Evolutionary conservation across 2,329 filamentous ascomycete genomes (phyloP).

Genomic region (Byssothecium circinans): DNA sequence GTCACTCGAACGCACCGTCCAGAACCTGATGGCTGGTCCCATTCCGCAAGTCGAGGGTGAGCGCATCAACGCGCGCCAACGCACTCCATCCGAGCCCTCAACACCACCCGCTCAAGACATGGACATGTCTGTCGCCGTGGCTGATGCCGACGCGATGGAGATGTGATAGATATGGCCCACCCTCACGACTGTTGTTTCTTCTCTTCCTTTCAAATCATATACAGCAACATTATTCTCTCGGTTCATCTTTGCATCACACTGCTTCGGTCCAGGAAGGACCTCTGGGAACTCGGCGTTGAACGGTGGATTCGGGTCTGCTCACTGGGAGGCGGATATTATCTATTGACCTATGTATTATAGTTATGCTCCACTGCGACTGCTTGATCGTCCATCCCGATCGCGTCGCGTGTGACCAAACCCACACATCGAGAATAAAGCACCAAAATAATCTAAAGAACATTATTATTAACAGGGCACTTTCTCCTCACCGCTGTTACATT

Average conservation of each 20-base stretch:
- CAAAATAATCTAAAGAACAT: constrained; percentile 21
- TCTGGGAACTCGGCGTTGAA: constrained; percentile 37
- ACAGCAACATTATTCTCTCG: constrained; percentile 26
- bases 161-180: constrained; percentile 25
- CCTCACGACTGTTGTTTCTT: neutral
- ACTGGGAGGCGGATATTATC: constrained; percentile 24
- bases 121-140: constrained; percentile 20
- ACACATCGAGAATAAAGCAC: constrained; percentile 28
- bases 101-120: constrained; percentile 25
- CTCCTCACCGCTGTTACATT: neutral
- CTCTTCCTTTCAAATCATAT: constrained; percentile 21
- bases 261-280: constrained; percentile 29
- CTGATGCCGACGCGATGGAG: constrained; percentile 40
- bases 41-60: constrained; percentile 42
- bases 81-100: constrained; percentile 35
- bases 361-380: constrained; percentile 33
- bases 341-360: constrained; percentile 36
- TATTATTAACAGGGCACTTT: neutral
- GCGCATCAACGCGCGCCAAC: constrained; percentile 41
- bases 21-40: constrained; percentile 41
- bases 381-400: constrained; percentile 40
- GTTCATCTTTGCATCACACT: constrained; percentile 23
- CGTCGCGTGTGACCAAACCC: constrained; percentile 26
- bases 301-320: constrained; percentile 33
- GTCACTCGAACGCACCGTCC: constrained; percentile 40